A percentile compares a stretch with the other conserved stretches of the same genome.
These are phyloP conservation scores for Sporothrix phasma DNA, from an alignment of 2,329 filamentous ascomycete genomes.

Conservation along the genomic window DNA sequence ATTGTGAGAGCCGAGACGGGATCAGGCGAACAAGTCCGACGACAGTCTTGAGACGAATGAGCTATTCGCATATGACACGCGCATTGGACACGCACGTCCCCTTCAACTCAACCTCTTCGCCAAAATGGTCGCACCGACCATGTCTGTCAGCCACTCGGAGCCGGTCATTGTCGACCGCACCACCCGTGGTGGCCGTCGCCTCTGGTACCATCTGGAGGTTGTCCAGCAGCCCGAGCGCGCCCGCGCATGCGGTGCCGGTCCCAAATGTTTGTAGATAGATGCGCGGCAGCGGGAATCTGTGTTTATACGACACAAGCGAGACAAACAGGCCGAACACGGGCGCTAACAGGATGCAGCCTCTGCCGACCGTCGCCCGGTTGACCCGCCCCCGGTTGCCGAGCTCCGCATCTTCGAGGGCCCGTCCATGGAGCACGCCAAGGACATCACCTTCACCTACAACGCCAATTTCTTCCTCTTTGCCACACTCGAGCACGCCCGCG, in stretches of 20 bases:
- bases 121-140: constrained; percentile 14
- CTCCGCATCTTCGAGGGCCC: constrained; percentile 72
- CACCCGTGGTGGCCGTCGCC: constrained; percentile 64
- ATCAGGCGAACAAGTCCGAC: neutral
- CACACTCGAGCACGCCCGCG: constrained; percentile 76
- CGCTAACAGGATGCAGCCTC: constrained; percentile 43
- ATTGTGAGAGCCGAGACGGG: neutral
- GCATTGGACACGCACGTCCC: neutral
- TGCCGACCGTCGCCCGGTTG: constrained; percentile 82
- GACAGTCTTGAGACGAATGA: neutral
- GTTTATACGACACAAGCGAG: too few species aligned
- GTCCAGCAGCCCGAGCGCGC: constrained; percentile 92
- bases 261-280: constrained; percentile 67
- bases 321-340: too few species aligned
- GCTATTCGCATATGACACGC: neutral
- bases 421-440: constrained; percentile 49
- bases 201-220: constrained; percentile 75
- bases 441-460: constrained; percentile 84
- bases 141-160: constrained; percentile 20
- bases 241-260: constrained; percentile 87
- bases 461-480: constrained; percentile 97
- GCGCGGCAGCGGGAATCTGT: neutral
- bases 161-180: constrained; percentile 35
- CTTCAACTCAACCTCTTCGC: neutral
- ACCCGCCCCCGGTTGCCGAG: constrained; percentile 89